Evolutionary conservation across 225 moss, liverwort and hornwort species (phyloP).

Genomic region (Pseudoscleropodium purum): DNA sequence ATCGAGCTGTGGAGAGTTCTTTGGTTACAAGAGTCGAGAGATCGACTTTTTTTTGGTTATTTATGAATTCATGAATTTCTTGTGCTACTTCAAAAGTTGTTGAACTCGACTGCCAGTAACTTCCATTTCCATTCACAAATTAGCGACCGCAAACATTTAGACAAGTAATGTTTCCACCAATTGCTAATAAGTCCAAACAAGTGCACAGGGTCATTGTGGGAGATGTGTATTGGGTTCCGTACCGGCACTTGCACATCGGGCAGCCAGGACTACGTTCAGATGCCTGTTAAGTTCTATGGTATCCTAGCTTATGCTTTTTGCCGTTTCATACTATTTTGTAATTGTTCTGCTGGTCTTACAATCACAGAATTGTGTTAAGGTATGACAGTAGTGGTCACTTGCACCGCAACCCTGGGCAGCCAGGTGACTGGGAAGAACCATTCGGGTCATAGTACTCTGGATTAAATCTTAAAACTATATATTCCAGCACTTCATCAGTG

Average conservation of each 20-base stretch:
- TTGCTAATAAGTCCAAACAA: too few species aligned
- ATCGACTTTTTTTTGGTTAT: neutral
- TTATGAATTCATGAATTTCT: neutral
- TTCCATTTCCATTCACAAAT: neutral
- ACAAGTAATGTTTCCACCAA: neutral
- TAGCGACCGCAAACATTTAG: neutral
- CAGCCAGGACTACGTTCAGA: neutral
- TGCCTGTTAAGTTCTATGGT: too few species aligned
- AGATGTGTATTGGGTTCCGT: neutral
- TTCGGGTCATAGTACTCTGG: neutral
- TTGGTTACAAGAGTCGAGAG: neutral
- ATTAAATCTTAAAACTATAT: neutral
- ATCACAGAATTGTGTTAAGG: neutral
- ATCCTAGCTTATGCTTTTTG: neutral
- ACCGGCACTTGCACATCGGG: neutral
- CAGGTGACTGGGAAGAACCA: neutral
- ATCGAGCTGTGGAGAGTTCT: neutral
- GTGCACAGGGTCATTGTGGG: neutral
- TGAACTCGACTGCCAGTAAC: neutral
- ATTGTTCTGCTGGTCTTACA: neutral
- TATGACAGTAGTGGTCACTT: neutral
- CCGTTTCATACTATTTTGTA: neutral
- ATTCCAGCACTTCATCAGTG: neutral
- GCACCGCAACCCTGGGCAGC: neutral
- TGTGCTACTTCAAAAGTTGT: neutral